Conservation (phyloP, 2,329 filamentous ascomycete species). For the Penicillium sp. region DNA sequence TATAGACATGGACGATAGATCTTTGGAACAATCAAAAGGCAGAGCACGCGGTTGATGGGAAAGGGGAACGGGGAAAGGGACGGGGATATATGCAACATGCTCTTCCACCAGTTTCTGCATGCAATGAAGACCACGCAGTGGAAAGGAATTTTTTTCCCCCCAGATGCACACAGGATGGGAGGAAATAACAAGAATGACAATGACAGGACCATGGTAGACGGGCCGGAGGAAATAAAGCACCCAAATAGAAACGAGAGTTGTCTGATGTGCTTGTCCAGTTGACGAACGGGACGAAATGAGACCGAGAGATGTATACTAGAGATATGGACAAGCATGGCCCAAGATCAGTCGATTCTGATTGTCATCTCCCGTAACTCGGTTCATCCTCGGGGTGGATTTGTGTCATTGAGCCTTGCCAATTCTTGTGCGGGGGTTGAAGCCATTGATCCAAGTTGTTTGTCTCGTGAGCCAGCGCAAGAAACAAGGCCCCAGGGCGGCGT, state of each 20-base stretch:
- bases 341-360: neutral
- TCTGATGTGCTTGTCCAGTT: neutral
- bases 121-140: conserved; percentile 8
- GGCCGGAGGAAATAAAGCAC: neutral
- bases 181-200: conserved; percentile 2
- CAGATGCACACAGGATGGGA: conserved; percentile 4
- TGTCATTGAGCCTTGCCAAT: neutral
- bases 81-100: conserved; percentile 26
- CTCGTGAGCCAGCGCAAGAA: neutral
- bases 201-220: conserved; percentile 4
- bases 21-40: conserved; percentile 20
- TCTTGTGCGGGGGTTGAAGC: neutral
- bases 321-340: neutral
- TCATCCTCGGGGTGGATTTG: neutral
- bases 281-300: neutral
- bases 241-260: conserved; percentile 2
- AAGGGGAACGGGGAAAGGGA: conserved; percentile 11
- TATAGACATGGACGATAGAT: conserved; percentile 31
- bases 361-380: neutral
- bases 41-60: conserved; percentile 11
- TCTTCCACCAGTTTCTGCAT: conserved; percentile 10
- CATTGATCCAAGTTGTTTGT: conserved; percentile 1
- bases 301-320: neutral
- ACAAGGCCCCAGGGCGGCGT: neutral
- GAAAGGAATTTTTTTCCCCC: conserved; percentile 10